A percentile compares a stretch with the other conserved stretches of the same genome.
Evolutionary conservation across 139 green algal genomes (phyloP).

Genomic region (Trebouxia sp.): DNA sequence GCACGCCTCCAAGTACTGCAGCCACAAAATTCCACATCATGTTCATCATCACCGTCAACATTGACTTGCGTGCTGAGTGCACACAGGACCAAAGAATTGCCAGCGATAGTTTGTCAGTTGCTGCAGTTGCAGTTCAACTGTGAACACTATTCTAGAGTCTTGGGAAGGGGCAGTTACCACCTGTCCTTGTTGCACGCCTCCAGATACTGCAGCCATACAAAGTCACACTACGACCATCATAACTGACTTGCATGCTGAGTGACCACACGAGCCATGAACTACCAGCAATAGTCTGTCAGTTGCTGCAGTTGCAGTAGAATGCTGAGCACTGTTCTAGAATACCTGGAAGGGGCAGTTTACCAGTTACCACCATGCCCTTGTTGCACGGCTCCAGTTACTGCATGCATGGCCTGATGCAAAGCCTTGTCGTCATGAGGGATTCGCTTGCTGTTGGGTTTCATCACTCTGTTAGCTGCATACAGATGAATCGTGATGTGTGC

Average conservation of each 20-base stretch:
- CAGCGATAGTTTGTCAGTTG: neutral
- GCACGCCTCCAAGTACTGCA: neutral
- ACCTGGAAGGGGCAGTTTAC: too few relatives aligned
- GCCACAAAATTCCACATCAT: neutral
- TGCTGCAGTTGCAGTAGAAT: neutral
- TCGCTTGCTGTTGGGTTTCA: neutral
- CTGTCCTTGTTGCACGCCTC: neutral
- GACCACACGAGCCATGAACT: neutral
- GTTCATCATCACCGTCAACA: neutral
- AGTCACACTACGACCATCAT: neutral
- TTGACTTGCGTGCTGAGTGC: neutral
- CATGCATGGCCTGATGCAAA: neutral
- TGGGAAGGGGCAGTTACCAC: too few relatives aligned
- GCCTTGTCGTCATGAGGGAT: neutral
- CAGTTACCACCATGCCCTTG: neutral
- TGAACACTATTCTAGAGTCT: too few relatives aligned
- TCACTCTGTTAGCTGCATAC: too few relatives aligned
- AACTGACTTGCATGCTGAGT: neutral
- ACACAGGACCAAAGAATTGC: neutral
- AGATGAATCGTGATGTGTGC: too few relatives aligned
- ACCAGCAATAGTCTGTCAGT: neutral
- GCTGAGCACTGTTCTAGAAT: neutral
- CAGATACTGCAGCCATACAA: neutral
- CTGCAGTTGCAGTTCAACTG: too few relatives aligned
- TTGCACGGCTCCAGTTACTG: constrained; percentile 20